Conservation (phyloP, 225 moss, liverwort and hornwort genomes). For the Climacium dendroides region DNA sequence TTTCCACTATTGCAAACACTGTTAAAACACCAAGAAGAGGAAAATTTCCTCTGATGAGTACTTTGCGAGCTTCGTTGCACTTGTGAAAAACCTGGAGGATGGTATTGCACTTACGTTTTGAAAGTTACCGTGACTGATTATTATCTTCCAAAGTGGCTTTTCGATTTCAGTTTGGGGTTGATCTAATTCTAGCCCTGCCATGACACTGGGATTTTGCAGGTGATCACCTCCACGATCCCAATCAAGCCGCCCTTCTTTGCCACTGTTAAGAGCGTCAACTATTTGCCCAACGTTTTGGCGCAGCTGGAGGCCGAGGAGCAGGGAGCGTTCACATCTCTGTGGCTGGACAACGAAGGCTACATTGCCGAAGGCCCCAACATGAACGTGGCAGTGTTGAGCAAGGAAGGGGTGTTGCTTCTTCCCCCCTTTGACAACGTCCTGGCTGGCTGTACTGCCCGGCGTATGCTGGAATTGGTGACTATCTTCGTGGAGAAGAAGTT, state of each 20-base stretch:
- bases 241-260: slow-evolving; percentile 70
- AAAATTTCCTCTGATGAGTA: not conserved
- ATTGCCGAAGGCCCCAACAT: slow-evolving; percentile 81
- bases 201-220: slow-evolving; percentile 7
- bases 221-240: slow-evolving; percentile 66
- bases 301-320: slow-evolving; percentile 66
- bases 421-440: slow-evolving; percentile 73
- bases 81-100: not conserved
- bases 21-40: not conserved
- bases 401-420: slow-evolving; percentile 33
- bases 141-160: not conserved
- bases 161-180: not conserved
- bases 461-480: slow-evolving; percentile 44
- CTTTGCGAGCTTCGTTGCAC: not conserved
- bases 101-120: not conserved
- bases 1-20: not conserved
- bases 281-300: slow-evolving; percentile 73
- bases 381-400: slow-evolving; percentile 55
- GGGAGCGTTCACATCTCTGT: slow-evolving; percentile 58
- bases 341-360: slow-evolving; percentile 82
- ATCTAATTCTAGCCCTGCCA: not conserved
- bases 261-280: slow-evolving; percentile 84
- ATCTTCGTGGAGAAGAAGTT: not conserved
- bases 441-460: slow-evolving; percentile 62
- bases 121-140: not conserved